A percentile compares a stretch with the other conserved stretches of the same genome.
Evolutionary conservation across 495 filamentous ascomycete species (phyloP).

Genomic region (Penicillium lividum): DNA sequence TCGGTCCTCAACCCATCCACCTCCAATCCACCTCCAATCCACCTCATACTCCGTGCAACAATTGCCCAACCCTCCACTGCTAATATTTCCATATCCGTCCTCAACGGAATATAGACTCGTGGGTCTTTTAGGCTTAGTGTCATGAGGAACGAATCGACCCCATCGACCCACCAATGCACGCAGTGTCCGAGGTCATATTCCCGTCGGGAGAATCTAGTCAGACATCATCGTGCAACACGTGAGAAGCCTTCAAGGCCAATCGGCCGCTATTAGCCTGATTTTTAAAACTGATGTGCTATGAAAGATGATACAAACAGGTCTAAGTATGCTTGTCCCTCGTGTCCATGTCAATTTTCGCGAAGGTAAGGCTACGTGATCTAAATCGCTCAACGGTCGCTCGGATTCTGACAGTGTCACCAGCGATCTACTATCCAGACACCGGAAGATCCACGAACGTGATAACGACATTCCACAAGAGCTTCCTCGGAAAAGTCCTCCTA

Average conservation of each 20-base stretch:
- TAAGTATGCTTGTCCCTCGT: slow-evolving; percentile 4
- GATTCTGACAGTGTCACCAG: too few species aligned
- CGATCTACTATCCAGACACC: background rate
- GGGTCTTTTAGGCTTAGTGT: too few species aligned
- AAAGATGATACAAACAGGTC: slow-evolving; percentile 10
- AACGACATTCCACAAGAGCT: background rate
- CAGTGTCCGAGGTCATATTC: slow-evolving; percentile 11
- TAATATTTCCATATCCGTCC: too few species aligned
- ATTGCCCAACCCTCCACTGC: too few species aligned
- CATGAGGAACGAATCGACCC: too few species aligned
- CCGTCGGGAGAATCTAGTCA: slow-evolving; percentile 15
- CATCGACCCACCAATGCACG: slow-evolving; percentile 4
- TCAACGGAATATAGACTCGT: too few species aligned
- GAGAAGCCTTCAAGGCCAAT: background rate
- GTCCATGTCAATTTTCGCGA: slow-evolving; percentile 8
- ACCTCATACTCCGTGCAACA: too few species aligned
- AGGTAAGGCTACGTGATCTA: background rate
- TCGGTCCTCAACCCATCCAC: too few species aligned
- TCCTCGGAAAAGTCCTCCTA: too few species aligned
- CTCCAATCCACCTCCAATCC: too few species aligned
- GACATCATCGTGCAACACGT: slow-evolving; percentile 8
- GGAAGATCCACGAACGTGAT: background rate
- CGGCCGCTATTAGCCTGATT: too few species aligned
- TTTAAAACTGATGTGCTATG: background rate
- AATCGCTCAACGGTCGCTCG: too few species aligned